Evolutionary conservation across 1,284 basidiomycete species (phyloP), one percentile per base, ranked within the genome.

Genomic region (Apiotrichum porosum): DNA sequence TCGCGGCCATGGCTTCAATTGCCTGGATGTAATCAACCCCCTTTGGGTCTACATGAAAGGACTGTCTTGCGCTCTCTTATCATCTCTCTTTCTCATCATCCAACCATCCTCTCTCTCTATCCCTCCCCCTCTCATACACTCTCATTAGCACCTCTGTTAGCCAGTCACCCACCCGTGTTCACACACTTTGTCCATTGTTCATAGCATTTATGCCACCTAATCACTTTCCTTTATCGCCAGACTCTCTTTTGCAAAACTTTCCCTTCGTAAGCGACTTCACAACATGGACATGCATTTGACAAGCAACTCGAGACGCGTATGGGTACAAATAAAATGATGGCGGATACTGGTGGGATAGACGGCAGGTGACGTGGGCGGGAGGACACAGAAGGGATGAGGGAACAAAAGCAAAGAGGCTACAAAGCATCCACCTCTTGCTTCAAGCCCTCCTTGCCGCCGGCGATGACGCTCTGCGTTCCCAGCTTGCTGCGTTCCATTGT

Each of bases 171-270:
- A 28, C 26, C 26, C 26, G 12, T 12, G 26, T 28, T 28, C 26
- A 6, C 31, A 18, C 19, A 8, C 18, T 14, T 13, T 8, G 14
- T 34, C n/a, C 23, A 21, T 34, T 42, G 41, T 45, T 22, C 44
- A 45, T 45, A 38, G 44, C 44, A 45, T 42, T 37, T 23, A 32
- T 41, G 30, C 40, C 40, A 41, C 23, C 31, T 41, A 41, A 41
- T 41, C 38, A 38, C 37, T n/a, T 38, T 38, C 38, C 3, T n/a
- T 40, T 28, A 12, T n/a, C n/a, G n/a, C n/a, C n/a, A n/a, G n/a
- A n/a, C n/a, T n/a, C n/a, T n/a, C n/a, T n/a, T n/a, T n/a, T n/a
- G n/a, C n/a, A n/a, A n/a, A n/a, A n/a, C n/a, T n/a, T n/a, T n/a
- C n/a, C n/a, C n/a, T n/a, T n/a, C n/a, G n/a, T n/a, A n/a, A n/a